Conservation (phyloP, 352 stramenopile genomes). For the Phytophthora nicotianae region DNA sequence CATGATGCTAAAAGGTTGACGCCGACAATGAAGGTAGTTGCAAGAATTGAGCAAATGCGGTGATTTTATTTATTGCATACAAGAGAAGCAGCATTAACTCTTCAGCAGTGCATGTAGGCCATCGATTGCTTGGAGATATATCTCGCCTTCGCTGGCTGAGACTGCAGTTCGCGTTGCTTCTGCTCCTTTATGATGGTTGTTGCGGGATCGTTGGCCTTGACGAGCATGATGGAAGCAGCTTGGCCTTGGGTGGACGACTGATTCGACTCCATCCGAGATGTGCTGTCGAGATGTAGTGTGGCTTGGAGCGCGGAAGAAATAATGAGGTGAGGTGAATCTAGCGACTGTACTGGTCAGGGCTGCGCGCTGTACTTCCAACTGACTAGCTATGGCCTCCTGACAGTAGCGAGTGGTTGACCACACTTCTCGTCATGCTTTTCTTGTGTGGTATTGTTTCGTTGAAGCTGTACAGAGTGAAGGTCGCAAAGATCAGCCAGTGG, state of each 20-base stretch:
- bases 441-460: no score
- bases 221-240: slow-evolving; percentile 5
- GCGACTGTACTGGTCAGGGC: no score
- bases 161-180: slow-evolving; percentile 8
- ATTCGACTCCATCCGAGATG: slow-evolving; percentile 12
- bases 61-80: no score
- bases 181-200: slow-evolving; percentile 7
- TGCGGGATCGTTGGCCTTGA: slow-evolving; percentile 6
- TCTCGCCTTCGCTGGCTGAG: slow-evolving; percentile 15
- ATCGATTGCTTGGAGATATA: slow-evolving; percentile 33
- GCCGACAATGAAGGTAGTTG: not conserved
- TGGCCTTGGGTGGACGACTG: not conserved
- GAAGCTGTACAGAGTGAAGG: not conserved
- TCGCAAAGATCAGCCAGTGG: no score
- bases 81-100: not conserved
- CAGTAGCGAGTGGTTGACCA: no score
- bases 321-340: not conserved
- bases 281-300: not conserved
- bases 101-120: slow-evolving; percentile 25
- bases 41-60: no score
- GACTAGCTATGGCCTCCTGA: no score
- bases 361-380: no score
- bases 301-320: not conserved
- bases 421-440: no score
- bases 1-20: no score